Conservation (phyloP, 106 monocot species). For the Acorus gramineus region DNA sequence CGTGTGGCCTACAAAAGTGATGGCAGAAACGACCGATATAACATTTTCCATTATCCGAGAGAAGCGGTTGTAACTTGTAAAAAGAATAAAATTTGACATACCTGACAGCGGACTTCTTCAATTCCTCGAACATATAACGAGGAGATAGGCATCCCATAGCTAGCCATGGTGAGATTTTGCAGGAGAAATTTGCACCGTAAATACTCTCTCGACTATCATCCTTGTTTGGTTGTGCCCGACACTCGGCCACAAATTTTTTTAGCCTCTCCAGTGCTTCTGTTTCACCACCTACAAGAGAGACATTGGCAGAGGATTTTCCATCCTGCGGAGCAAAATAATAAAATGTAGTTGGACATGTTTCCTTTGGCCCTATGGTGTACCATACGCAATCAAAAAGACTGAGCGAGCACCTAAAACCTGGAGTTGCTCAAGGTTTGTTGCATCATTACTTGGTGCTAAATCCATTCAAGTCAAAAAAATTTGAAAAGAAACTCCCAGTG, state of each 20-base stretch:
- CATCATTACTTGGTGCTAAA: too few relatives aligned
- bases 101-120: constrained; percentile 76
- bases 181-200: constrained; percentile 98
- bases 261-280: constrained; percentile 81
- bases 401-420: too few relatives aligned
- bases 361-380: too few relatives aligned
- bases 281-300: constrained; percentile 80
- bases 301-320: constrained; percentile 44
- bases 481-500: too few relatives aligned
- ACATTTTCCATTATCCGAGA: too few relatives aligned
- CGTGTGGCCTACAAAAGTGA: too few relatives aligned
- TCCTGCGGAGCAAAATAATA: constrained; percentile 23
- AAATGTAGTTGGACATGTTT: background rate
- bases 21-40: too few relatives aligned
- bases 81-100: constrained; percentile 6
- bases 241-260: constrained; percentile 76
- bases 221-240: constrained; percentile 39
- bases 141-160: constrained; percentile 94
- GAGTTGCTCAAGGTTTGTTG: too few relatives aligned
- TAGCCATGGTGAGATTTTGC: constrained; percentile 99
- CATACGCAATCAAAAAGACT: too few relatives aligned
- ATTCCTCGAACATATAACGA: constrained; percentile 87
- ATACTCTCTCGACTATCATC: constrained; percentile 52
- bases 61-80: too few relatives aligned
- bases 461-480: too few relatives aligned